Conservation (phyloP, 2,329 filamentous ascomycete species). For the Penicillium griseofulvum region DNA sequence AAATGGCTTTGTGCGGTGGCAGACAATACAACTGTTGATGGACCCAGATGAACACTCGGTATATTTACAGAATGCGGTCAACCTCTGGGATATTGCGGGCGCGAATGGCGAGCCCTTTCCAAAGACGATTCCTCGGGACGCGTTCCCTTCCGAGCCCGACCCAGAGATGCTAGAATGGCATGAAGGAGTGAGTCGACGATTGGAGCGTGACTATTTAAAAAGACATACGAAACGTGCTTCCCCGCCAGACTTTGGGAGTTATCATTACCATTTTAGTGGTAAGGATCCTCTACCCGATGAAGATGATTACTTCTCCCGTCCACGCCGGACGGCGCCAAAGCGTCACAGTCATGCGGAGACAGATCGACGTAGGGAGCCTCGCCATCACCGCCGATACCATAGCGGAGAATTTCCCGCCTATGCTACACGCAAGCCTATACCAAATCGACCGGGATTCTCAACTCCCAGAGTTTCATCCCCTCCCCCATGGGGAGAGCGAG, state of each 20-base stretch:
- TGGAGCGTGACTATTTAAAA: slow-evolving; percentile 61
- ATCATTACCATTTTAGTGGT: slow-evolving; percentile 31
- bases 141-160: slow-evolving; percentile 72
- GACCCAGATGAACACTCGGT: slow-evolving; percentile 84
- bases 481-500: slow-evolving; percentile 19
- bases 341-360: slow-evolving; percentile 19
- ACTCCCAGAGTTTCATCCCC: slow-evolving; percentile 31
- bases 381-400: slow-evolving; percentile 23
- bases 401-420: slow-evolving; percentile 23
- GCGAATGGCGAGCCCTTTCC: slow-evolving; percentile 61
- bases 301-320: slow-evolving; percentile 19
- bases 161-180: slow-evolving; percentile 84
- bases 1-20: slow-evolving; percentile 87
- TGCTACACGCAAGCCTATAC: slow-evolving; percentile 17
- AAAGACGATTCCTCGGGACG: slow-evolving; percentile 63
- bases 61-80: slow-evolving; percentile 77
- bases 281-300: slow-evolving; percentile 31
- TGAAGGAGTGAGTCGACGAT: slow-evolving; percentile 66
- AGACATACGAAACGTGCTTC: slow-evolving; percentile 37
- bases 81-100: slow-evolving; percentile 71
- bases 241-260: slow-evolving; percentile 30
- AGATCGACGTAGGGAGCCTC: slow-evolving; percentile 18
- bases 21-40: slow-evolving; percentile 84
- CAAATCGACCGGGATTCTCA: slow-evolving; percentile 14
- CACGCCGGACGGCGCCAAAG: slow-evolving; percentile 16